Evolutionary conservation across 495 filamentous ascomycete genomes (phyloP), one percentile per base, ranked within the genome.

Genomic region (Hyphodiscus hymeniophilus): DNA sequence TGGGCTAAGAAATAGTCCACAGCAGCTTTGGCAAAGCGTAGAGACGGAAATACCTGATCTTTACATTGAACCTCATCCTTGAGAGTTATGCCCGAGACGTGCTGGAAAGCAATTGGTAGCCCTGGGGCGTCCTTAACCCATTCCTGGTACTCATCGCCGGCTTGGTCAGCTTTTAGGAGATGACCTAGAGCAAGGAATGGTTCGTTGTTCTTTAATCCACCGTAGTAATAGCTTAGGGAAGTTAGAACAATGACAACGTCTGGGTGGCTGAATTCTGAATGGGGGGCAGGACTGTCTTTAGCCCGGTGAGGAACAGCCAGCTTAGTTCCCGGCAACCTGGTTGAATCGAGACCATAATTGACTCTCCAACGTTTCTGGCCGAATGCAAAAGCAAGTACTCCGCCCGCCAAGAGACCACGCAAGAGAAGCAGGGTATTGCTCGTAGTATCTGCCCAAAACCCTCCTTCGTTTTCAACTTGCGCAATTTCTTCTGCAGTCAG

Each of bases 191-290:
- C 60, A 5, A 58, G 38, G 6, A 63, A 64, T 0, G 88, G 57
- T 5, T 88, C 71, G 0, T 70, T 61, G 34, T 77, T 58, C 0
- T 32, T 53, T 0, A 90, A 68, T 2, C 84, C 83, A 0, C 63
- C 61, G 44, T 87, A 84, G 54, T 89, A 88, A 57, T 85, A 88
- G 31, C 68, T 74, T 3, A 88, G 60, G 18, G 66, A 82, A 0
- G 85, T 87, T 13, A 90, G 56, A 5, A 79, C 47, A 16, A 89
- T 81, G 26, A 72, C 67, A 0, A 81, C 76, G 56, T 90, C 84
- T 0, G 84, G 83, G 50, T 90, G 83, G 26, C 82, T 80, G 60
- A 84, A 89, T 53, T 89, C 85, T 0, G 85, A 76, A 2, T 76
- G 68, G 0, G 69, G 64, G 0, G 81, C 66, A 1, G 82, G 83